Base-by-base conservation (phyloP, 1,284 basidiomycete genomes). In the Pseudozyma sp. region DNA sequence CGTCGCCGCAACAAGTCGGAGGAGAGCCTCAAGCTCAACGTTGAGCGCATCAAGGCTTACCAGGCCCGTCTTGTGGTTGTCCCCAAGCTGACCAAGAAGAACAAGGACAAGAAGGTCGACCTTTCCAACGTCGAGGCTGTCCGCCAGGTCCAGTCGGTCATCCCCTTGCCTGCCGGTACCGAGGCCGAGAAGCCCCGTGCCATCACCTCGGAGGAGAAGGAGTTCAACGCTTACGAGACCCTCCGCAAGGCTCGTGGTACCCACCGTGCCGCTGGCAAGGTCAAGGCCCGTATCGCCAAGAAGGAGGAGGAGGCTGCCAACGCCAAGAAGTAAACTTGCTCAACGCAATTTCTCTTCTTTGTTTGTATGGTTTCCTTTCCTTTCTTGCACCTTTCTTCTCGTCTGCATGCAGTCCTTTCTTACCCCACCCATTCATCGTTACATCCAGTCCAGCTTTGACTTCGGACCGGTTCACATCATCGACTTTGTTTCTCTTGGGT, bases 1-100 rank as follows among this genome's bases (percentile, higher is more conserved):
- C 90, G 96, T 86, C 91, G 97, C 88, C 90, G 94, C 86, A 97
- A 97, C 89, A 81, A 94, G 87, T 94, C 92, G 85, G 96, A 97
- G 88, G 96, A 99, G 90, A 93, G 94, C 85, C 94, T 97, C 88
- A 90, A 91, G 84, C 85, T 97, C 85, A 99, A 99, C 87, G 92
- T 97, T 62, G 94, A 96, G 87, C 90, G 96, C 84, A 88, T 99
- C 86, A 90, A 93, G 87, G 92, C 92, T 51, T 99, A 99, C 92
- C 93, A 93, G 88, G 87, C 88, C 70, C 86, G 88, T 77, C 85
- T 88, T 71, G 87, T 89, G 59, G 92, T 99, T 87, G 96, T 98
- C 91, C 96, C 96, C 86, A 91, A 79, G 74, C 76, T 82, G 68
- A 79, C 51, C 77, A 83, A 93, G 87, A 96, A 97, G 87, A 90